Conservation (phyloP, 2,329 filamentous ascomycete genomes). For the Beauveria varroae region DNA sequence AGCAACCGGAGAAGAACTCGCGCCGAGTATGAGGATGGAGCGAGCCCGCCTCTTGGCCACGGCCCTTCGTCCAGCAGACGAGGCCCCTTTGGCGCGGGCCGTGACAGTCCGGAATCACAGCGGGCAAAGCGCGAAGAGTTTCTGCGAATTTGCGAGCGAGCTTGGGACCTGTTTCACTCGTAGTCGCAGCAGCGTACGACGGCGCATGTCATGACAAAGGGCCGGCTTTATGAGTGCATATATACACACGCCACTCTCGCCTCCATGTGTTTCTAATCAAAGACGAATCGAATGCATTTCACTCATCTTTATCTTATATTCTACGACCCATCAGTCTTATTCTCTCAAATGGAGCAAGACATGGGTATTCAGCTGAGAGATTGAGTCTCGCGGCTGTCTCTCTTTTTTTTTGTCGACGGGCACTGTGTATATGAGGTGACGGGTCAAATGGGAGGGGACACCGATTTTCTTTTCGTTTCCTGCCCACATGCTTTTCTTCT, state of each 20-base stretch:
- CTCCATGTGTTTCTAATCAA: slow-evolving; percentile 12
- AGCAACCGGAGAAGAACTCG: slow-evolving; percentile 60
- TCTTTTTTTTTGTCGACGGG: neutral
- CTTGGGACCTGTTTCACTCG: slow-evolving; percentile 97
- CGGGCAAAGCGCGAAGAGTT: slow-evolving; percentile 90
- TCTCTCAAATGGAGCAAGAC: neutral
- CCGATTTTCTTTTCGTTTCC: neutral
- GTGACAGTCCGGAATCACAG: slow-evolving; percentile 77
- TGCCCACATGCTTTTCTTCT: neutral
- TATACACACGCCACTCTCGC: neutral
- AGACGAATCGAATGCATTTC: slow-evolving; percentile 2
- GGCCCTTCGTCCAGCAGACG: slow-evolving; percentile 55
- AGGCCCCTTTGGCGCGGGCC: slow-evolving; percentile 71
- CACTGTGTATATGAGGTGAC: neutral
- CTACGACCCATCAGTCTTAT: neutral
- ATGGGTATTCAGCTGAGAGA: neutral
- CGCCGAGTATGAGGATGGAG: slow-evolving; percentile 90
- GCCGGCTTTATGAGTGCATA: slow-evolving; percentile 15
- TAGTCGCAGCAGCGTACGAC: slow-evolving; percentile 33
- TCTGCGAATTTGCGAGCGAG: slow-evolving; percentile 72
- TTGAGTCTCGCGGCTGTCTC: neutral
- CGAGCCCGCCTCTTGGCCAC: slow-evolving; percentile 73
- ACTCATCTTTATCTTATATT: neutral
- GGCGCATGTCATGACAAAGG: slow-evolving; percentile 12
- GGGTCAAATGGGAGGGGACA: neutral